Base-by-base conservation (phyloP, 257 asterid species). In the Plantago elongata region DNA sequence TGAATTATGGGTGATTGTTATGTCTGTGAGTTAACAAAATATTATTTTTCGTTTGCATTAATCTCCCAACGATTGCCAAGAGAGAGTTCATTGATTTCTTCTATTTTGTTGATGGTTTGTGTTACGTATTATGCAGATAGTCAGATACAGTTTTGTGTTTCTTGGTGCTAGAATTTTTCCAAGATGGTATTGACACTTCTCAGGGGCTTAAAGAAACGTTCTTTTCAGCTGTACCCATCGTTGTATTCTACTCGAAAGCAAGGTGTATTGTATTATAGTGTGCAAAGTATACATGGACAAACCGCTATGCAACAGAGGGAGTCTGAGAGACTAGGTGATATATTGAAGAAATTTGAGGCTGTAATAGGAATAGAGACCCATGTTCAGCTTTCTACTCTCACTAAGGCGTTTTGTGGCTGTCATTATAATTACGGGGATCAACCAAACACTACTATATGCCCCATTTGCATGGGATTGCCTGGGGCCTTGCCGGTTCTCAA, bases 331-430 rank as follows among this genome's bases (percentile, higher is more conserved):
- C 57, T 73, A 13, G 84, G 86, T 50, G 84, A 83, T 15, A 17
- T 79, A 45, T 61, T 82, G 78, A 85, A 83, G 77, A 79, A 85
- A 68, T 89, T 67, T 18, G 97, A 93, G 76, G 79, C 99, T 30
- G 78, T 93, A 77, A 89, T 89, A 57, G 99, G 97, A 59, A 89
- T 93, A 42, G 97, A 87, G 77, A 93, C 97, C 27, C 99, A 89
- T 62, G 95, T 93, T 45, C 99, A 93, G 83, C 83, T 82, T 49
- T 68, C 88, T 16, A 82, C 88, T 54, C 73, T 46, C n/a, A 81
- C 88, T 18, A 81, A 81, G 65, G 85, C 83, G 54, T 82, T 82
- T 47, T 82, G 85, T 49, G 60, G 85, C 73, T 79, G 85, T 54
- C 84, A 82, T 66, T 81, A 81, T 57, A 78, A 64, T 59, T 89